Base-by-base conservation (phyloP, 2,329 filamentous ascomycete species). In the Fusarium sororula region DNA sequence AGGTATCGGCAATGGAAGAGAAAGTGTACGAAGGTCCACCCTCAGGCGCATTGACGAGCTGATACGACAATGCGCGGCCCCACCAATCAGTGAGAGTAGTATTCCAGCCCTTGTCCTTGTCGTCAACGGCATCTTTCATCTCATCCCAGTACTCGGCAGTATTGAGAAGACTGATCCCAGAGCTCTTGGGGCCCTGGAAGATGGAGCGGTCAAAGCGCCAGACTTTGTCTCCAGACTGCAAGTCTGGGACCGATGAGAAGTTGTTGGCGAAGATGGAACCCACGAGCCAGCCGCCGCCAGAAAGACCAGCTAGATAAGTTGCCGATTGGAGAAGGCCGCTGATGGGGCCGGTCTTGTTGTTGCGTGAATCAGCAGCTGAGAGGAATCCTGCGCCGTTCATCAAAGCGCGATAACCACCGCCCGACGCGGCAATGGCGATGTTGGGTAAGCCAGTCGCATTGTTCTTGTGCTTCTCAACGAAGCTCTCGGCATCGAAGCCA, bases 81-180 rank as follows among this genome's bases (percentile, higher is more conserved):
- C 95, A 97, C 81, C 94, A 94, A 83, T 98, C 95, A 0, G 95
- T 98, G 65, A 98, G 86, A 7, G 93, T 93, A 3, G 88, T 89
- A 15, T 85, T 79, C 75, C 82, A 86, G 18, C 84, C 84, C 11
- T 82, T 80, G 8, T 81, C 78, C 32, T 80, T 77, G 76, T 85
- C 85, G 44, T 73, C 74, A 3, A 75, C 66, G 18, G 85, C 80
- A 26, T 82, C 77, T 32, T 78, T 77, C 38, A 83, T 74, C 30
- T 86, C 76, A 50, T 77, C 70, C 39, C 70, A 75, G 76, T 84
- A 85, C 6, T 50, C 42, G 2, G 66, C 67, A 1, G 67, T 70
- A 7, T 70, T 66, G 30, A 70, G 39, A 2, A 77, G 82, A 83
- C 65, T 81, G 77, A 14, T 81, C 55, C 53, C 84, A 60, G 66